Evolutionary conservation across 148 eudicot species (phyloP), one percentile per base, ranked within the genome.

Genomic region (Agrostemma githago): DNA sequence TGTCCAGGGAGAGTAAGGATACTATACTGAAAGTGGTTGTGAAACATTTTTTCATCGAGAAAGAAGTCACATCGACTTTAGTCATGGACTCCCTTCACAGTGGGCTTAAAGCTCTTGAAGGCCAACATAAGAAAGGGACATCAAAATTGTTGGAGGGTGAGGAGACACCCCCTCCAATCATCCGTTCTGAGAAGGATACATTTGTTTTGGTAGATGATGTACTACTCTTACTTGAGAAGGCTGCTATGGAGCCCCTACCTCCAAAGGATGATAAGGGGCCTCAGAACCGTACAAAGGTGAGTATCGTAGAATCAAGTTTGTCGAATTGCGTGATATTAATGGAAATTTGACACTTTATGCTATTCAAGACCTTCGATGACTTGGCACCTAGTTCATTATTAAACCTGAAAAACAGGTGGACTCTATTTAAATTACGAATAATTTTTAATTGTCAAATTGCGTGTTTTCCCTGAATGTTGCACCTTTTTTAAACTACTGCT

Each of bases 211-310:
- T 89, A 74, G 98, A 93, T 76, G 98, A 93, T 82, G 91, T 91
- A 46, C 78, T 93, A 38, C 74, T 79, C 75, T 85, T 93, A 68
- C 87, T 93, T 64, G 86, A 89, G 81, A 86, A 92, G 83, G 97
- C 92, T 71, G 88, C 95, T 71, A 37, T 91, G 79, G 98, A 91
- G 66, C 90, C 97, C 2, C 86, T 89, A 84, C 98, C 97, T 56
- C 94, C 95, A 5, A 93, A 93, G 74, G 98, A 93, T 74, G 98
- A 93, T 63, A 93, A 93, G 78, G 97, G 92, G 78, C 98, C 97
- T 82, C 98, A 91, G 77, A 93, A 93, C 77, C 98, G 97, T 79
- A 89, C 85, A 26, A 91, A 93, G 95, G 98, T 91, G 77, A 87
- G 94, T 8, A n/a, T 9, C 74, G 46, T 40, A 2, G 67, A 69